These are phyloP conservation scores for Cyberlindnera galapagoensis DNA, from an alignment of 805 yeast genomes.

Conservation along the genomic window DNA sequence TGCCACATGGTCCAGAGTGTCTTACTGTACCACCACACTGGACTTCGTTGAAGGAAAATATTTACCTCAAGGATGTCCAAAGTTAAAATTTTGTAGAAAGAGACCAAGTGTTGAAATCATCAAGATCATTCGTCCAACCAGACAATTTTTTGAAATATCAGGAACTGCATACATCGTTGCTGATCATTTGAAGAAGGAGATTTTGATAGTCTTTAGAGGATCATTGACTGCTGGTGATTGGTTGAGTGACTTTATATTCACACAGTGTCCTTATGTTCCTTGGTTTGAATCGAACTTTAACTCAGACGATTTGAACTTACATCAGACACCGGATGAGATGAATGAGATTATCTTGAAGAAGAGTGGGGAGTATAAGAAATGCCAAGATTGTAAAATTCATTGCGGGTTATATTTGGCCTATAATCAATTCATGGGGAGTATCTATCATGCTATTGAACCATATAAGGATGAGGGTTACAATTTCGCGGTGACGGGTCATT, in stretches of 20 bases:
- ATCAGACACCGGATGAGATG: background rate
- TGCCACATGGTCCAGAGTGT: conserved; percentile 1
- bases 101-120: conserved; percentile 3
- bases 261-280: conserved; percentile 35
- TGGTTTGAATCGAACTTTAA: conserved; percentile 3
- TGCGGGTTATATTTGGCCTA: conserved; percentile 44
- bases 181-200: conserved; percentile 36
- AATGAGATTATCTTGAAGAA: conserved; percentile 1
- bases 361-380: conserved; percentile 20
- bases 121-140: conserved; percentile 8
- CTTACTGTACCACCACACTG: conserved; percentile 2
- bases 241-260: conserved; percentile 47
- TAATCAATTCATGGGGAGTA: conserved; percentile 36
- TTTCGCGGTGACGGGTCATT: conserved; percentile 61
- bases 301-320: background rate
- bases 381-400: conserved; percentile 54
- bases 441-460: conserved; percentile 28
- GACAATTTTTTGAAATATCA: conserved; percentile 30
- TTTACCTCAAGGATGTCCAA: conserved; percentile 1
- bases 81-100: background rate
- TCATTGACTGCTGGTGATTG: conserved; percentile 55
- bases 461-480: conserved; percentile 38
- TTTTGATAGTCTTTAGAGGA: conserved; percentile 57
- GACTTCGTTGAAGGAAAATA: background rate
- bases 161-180: conserved; percentile 52